These are phyloP conservation scores for Aspergillus glaucus DNA, from an alignment of 2,329 filamentous ascomycete genomes.

Conservation along the genomic window DNA sequence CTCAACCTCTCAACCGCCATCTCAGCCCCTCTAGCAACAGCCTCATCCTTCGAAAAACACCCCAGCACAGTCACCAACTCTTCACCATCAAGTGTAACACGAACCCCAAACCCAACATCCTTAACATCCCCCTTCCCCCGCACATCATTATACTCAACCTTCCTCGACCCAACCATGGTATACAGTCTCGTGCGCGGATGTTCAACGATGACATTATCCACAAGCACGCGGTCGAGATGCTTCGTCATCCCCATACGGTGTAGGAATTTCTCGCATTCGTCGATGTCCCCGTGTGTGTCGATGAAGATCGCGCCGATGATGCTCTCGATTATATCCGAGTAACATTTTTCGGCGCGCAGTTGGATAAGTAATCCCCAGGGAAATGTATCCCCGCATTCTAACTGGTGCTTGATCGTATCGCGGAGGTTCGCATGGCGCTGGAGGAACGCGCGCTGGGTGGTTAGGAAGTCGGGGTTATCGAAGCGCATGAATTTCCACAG, in stretches of 20 bases:
- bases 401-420: constrained; percentile 42
- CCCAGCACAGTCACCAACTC: too few species aligned
- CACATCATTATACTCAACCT: too few species aligned
- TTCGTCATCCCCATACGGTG: constrained; percentile 59
- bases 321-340: constrained; percentile 76
- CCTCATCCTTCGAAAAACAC: too few species aligned
- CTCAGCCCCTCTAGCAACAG: too few species aligned
- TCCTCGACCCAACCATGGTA: too few species aligned
- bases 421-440: constrained; percentile 47
- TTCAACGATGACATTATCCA: constrained; percentile 48
- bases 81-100: too few species aligned
- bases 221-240: constrained; percentile 57
- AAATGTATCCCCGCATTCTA: constrained; percentile 52
- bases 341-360: constrained; percentile 66
- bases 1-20: too few species aligned
- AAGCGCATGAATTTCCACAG: constrained; percentile 65
- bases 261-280: constrained; percentile 55
- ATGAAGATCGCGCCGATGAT: constrained; percentile 77
- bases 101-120: too few species aligned
- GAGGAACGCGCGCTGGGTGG: constrained; percentile 12
- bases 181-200: constrained; percentile 36
- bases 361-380: constrained; percentile 70
- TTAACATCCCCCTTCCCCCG: too few species aligned
- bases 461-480: constrained; percentile 9
- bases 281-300: constrained; percentile 60